phyloP scores from a whole-genome alignment of 1,284 basidiomycete species.

The Fomes fomentarius region DNA sequence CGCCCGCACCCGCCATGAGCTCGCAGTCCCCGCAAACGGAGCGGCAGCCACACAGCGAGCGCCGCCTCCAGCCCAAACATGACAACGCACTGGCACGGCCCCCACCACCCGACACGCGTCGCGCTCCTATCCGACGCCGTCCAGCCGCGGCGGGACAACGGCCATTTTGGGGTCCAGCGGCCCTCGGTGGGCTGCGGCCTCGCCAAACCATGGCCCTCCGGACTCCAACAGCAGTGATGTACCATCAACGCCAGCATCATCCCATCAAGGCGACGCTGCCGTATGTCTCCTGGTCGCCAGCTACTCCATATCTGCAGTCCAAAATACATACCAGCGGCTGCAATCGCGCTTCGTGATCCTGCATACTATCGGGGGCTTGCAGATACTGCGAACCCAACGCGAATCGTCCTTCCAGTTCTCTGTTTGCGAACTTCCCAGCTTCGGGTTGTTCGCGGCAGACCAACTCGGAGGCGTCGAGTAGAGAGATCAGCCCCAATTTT shows the following conservation, averaged over 20 bases:
- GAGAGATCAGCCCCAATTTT: slow-evolving; percentile 12
- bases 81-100: no score
- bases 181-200: slow-evolving; percentile 14
- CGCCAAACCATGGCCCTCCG: slow-evolving; percentile 12
- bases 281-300: slow-evolving; percentile 10
- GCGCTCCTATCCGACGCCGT: not conserved
- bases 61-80: slow-evolving; percentile 11
- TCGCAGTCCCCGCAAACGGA: slow-evolving; percentile 7
- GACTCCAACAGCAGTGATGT: slow-evolving; percentile 24
- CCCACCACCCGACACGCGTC: no score
- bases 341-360: not conserved
- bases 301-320: slow-evolving; percentile 1
- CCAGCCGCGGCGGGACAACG: not conserved
- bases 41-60: slow-evolving; percentile 13
- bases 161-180: not conserved
- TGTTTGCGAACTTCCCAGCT: not conserved
- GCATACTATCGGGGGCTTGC: no score
- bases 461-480: not conserved
- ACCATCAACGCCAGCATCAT: slow-evolving; percentile 26
- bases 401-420: not conserved
- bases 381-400: not conserved
- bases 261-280: slow-evolving; percentile 21
- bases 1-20: slow-evolving; percentile 5
- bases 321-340: not conserved
- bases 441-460: not conserved